phyloP scores from a whole-genome alignment of 2,329 filamentous ascomycete species.

The Clonostachys sp. region DNA sequence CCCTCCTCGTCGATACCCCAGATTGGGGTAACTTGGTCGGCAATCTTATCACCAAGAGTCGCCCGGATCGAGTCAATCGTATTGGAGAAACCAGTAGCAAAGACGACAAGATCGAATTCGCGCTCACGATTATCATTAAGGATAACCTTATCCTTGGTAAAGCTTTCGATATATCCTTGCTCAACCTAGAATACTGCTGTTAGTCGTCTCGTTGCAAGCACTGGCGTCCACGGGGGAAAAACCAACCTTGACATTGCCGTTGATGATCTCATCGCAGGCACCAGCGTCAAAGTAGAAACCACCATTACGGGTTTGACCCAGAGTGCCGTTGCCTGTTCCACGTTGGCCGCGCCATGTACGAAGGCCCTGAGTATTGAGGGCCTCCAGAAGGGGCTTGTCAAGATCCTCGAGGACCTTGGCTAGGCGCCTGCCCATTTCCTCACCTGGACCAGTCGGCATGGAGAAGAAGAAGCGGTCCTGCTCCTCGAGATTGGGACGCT shows the following conservation, averaged over 20 bases:
- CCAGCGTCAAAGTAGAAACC: conserved; percentile 71
- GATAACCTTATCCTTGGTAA: conserved; percentile 22
- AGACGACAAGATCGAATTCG: conserved; percentile 34
- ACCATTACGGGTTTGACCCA: conserved; percentile 30
- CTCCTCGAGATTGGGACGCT: conserved; percentile 48
- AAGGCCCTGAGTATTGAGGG: conserved; percentile 11
- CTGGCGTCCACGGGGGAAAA: too few relatives aligned
- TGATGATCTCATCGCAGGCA: conserved; percentile 53
- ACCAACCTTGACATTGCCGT: conserved; percentile 52
- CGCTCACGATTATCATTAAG: conserved; percentile 20
- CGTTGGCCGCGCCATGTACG: conserved; percentile 25
- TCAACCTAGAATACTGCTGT: conserved; percentile 18
- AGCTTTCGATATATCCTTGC: conserved; percentile 14
- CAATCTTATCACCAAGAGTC: conserved; percentile 43
- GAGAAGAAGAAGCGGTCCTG: conserved; percentile 43
- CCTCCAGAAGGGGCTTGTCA: not conserved
- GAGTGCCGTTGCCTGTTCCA: conserved; percentile 18
- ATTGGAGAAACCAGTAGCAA: conserved; percentile 44
- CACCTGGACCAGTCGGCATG: conserved; percentile 50
- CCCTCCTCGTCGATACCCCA: conserved; percentile 44
- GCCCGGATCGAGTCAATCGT: conserved; percentile 44
- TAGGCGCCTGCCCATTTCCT: conserved; percentile 4
- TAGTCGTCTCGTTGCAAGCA: too few relatives aligned
- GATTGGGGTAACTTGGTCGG: conserved; percentile 37
- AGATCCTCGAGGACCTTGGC: conserved; percentile 8